These are phyloP conservation scores for Fomitopsis palustris DNA, from an alignment of 1,284 basidiomycete species.

Conservation along the genomic window DNA sequence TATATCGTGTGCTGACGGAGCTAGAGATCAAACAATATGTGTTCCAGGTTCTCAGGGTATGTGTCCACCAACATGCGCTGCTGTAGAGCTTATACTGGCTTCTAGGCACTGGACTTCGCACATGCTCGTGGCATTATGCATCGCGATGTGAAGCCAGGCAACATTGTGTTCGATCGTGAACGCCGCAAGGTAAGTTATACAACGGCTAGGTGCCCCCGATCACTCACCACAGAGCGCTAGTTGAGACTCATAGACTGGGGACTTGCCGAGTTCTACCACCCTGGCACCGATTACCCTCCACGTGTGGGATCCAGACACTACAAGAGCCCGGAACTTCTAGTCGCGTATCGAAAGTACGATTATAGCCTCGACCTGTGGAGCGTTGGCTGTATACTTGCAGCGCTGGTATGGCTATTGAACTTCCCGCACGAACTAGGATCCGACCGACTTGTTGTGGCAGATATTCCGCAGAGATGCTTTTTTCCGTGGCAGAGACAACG, in stretches of 20 bases:
- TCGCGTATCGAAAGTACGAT: constrained; percentile 86
- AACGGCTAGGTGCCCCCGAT: neutral
- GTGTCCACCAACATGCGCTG: neutral
- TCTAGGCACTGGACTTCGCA: constrained; percentile 80
- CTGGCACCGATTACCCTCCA: constrained; percentile 83
- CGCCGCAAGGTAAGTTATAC: constrained; percentile 57
- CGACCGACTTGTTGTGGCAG: constrained; percentile 28
- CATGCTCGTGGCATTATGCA: constrained; percentile 91
- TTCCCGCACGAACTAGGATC: neutral
- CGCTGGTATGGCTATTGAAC: constrained; percentile 55
- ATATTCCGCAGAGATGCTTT: constrained; percentile 89
- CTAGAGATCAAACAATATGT: constrained; percentile 84
- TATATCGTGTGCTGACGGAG: constrained; percentile 75
- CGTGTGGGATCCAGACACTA: constrained; percentile 89
- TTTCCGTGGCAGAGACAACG: constrained; percentile 88
- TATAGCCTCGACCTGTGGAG: constrained; percentile 88
- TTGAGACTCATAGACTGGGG: constrained; percentile 91
- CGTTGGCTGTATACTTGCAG: constrained; percentile 86
- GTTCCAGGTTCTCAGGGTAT: constrained; percentile 78
- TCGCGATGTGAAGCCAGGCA: constrained; percentile 88
- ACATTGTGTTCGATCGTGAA: constrained; percentile 89
- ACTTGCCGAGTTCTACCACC: constrained; percentile 89
- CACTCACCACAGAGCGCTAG: constrained; percentile 29
- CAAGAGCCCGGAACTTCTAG: constrained; percentile 86
- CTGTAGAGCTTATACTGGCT: neutral